These are phyloP conservation scores for Solanum rostratum DNA, from an alignment of 257 asterid species.

Conservation along the genomic window DNA sequence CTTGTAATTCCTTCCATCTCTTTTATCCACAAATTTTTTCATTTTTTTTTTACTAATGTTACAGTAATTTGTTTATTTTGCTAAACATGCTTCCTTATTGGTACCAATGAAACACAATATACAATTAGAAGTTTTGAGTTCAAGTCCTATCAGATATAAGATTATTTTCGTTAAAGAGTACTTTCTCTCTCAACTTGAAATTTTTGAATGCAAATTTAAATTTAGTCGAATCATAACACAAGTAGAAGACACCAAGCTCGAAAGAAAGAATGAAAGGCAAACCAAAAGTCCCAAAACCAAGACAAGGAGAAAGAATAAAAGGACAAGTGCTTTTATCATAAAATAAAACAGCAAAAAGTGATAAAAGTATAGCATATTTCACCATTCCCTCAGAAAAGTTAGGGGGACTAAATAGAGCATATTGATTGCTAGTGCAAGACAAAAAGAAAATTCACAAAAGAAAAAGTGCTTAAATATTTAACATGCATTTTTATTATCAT, in stretches of 20 bases:
- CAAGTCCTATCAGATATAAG: accelerated
- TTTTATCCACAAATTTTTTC: background rate
- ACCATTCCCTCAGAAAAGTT: background rate
- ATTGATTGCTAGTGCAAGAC: background rate
- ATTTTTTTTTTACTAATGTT: background rate
- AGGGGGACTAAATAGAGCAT: background rate
- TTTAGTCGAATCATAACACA: background rate
- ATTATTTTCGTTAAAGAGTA: background rate
- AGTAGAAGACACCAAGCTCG: background rate
- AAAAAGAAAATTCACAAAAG: background rate
- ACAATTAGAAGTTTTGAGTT: background rate
- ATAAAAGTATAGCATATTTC: background rate
- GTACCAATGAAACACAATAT: background rate
- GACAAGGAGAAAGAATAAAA: background rate
- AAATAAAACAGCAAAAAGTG: background rate
- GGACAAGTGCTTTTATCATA: background rate
- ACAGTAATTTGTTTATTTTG: background rate
- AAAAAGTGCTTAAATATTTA: background rate
- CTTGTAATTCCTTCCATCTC: background rate
- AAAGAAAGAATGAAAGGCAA: background rate
- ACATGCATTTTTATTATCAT: background rate
- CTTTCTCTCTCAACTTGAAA: background rate
- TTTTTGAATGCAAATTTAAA: background rate
- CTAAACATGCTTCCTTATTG: background rate
- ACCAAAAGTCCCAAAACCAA: background rate